Evolutionary conservation across 495 filamentous ascomycete species (phyloP), one percentile per base, ranked within the genome.

Genomic region (Podospora tetraspora): DNA sequence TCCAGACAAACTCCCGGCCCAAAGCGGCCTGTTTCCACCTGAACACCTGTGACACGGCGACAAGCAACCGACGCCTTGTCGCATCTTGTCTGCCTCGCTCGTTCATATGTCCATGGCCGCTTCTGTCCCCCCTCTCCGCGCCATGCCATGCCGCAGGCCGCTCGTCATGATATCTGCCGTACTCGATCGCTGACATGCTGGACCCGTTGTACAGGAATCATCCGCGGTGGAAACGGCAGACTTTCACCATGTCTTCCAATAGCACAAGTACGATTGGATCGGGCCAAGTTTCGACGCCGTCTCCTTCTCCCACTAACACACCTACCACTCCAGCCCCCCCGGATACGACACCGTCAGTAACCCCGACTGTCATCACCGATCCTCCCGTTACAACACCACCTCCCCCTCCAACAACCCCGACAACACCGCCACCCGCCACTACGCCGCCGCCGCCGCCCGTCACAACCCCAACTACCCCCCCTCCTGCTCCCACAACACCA

Each of bases 181-280:
- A 57, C 21, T 24, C 59, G 25, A 34, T 59, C 63, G 76, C 81
- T 84, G 76, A 85, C 75, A 83, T 81, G 78, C 59, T 70, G 56
- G 63, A 64, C 62, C 70, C 72, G 66, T 72, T 63, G 66, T 68
- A 72, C 70, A 79, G 79, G 67, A 67, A 73, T 63, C 70, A 72
- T 60, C 78, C 77, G 59, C 72, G 76, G 71, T 68, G 78, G 63
- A 73, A 68, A 70, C 76, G 74, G 65, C 76, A 75, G 59, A 70
- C 73, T 37, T 81, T 83, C 75, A 75, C 74, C 69, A 85, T 85
- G 83, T 78, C 81, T 62, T 71, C 71, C 52, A 83, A 81, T 70
- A 72, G 67, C 68, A 81, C 80, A 72, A 80, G 73, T 78, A 76
- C 78, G 73, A 68, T 43, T 30, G 59, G 30, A 37, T 66, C 68